Percentiles rank a stretch among this genome's conserved stretches.
phyloP scores from a whole-genome alignment of 192 early-diverging fungal genomes.

The Coemansia sp. region DNA sequence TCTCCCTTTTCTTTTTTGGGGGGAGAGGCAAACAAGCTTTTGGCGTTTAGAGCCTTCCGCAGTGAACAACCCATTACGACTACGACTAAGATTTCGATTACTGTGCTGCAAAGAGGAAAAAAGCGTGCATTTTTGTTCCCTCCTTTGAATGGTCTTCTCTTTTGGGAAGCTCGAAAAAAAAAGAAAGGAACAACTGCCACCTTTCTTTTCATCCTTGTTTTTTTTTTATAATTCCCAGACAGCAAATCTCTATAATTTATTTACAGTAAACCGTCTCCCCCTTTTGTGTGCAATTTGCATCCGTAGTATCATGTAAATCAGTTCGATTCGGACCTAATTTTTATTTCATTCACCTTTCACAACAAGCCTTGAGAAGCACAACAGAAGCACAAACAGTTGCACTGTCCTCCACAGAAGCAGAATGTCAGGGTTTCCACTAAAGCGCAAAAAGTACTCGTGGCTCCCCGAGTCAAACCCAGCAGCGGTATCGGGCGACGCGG shows the following conservation, averaged over 20 bases:
- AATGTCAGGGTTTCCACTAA: conserved; percentile 37
- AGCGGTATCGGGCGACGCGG: conserved; percentile 41
- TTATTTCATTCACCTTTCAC: no score
- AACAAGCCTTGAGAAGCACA: no score
- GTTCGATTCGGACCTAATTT: neutral
- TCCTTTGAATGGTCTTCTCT: no score
- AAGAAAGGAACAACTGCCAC: neutral
- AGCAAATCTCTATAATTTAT: neutral
- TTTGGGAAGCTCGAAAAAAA: no score
- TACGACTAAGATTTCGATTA: no score
- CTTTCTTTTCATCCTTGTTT: no score
- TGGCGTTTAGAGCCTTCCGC: no score
- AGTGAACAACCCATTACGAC: no score
- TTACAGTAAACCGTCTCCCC: neutral
- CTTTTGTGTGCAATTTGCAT: no score
- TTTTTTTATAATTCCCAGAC: neutral
- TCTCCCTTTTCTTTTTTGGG: no score
- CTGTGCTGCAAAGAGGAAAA: no score
- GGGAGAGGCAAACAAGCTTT: no score
- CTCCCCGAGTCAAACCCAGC: conserved; percentile 51
- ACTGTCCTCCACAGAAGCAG: neutral
- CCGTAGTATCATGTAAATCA: neutral
- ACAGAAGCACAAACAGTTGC: neutral
- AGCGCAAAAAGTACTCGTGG: conserved; percentile 57
- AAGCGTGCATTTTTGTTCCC: neutral